Percentiles rank a stretch among this genome's conserved stretches.
phyloP scores from a whole-genome alignment of 202 grass and related monocot species.

The Digitaria exilis region DNA sequence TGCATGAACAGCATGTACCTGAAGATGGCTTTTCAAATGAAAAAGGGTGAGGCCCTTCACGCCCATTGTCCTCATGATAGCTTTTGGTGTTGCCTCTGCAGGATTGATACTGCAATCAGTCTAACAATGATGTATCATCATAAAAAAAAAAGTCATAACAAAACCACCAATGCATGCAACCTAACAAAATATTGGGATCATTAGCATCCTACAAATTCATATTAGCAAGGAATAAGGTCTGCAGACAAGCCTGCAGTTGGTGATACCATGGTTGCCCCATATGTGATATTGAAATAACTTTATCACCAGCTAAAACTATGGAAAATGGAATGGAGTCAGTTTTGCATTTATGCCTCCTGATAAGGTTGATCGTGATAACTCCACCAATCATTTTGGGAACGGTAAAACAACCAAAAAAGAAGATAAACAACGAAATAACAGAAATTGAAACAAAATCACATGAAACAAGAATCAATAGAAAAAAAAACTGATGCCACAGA shows the following conservation, averaged over 20 bases:
- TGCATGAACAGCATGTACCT: slow-evolving; percentile 39
- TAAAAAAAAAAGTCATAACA: slow-evolving; percentile 8
- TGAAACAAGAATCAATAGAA: background rate
- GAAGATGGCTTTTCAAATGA: slow-evolving; percentile 82
- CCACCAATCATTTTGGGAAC: background rate
- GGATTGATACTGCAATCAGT: slow-evolving; percentile 17
- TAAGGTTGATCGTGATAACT: background rate
- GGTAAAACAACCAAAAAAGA: background rate
- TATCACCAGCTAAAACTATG: background rate
- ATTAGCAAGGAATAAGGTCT: background rate
- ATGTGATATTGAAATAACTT: background rate
- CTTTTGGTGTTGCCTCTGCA: slow-evolving; percentile 66
- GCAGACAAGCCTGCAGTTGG: background rate
- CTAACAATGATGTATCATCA: background rate
- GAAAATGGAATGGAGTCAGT: background rate
- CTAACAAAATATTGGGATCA: background rate
- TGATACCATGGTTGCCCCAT: background rate
- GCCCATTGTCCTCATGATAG: slow-evolving; percentile 76
- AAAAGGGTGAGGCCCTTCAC: slow-evolving; percentile 78
- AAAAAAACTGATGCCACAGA: background rate
- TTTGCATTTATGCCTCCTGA: background rate
- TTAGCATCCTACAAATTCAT: background rate
- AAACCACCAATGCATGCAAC: background rate
- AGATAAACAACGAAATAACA: background rate
- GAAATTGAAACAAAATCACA: background rate